These are phyloP conservation scores for Leccinum glutinopallens DNA, from an alignment of 1,284 basidiomycete genomes.

Conservation along the genomic window DNA sequence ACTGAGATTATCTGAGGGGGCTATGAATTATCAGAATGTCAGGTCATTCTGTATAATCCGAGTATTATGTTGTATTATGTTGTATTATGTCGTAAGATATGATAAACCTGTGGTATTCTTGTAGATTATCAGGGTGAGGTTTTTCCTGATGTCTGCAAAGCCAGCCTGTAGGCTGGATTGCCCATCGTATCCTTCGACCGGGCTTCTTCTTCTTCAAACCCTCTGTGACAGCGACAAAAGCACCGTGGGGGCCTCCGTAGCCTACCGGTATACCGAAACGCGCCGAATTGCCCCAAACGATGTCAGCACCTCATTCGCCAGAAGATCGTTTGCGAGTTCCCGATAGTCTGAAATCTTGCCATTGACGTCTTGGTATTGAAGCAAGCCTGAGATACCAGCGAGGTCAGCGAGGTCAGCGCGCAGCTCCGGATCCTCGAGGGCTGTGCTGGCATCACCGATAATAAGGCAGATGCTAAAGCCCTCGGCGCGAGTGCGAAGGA, in stretches of 20 bases:
- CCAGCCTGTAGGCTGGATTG: conserved; percentile 87
- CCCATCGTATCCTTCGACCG: conserved; percentile 86
- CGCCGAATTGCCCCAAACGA: conserved; percentile 93
- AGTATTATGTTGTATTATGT: too few relatives aligned
- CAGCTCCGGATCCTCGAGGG: conserved; percentile 55
- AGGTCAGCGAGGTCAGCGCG: conserved; percentile 56
- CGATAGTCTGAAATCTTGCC: conserved; percentile 83
- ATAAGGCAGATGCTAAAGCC: conserved; percentile 87
- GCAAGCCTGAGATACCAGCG: conserved; percentile 56
- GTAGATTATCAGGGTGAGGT: too few relatives aligned
- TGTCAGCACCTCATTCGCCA: conserved; percentile 98
- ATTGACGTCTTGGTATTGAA: conserved; percentile 93
- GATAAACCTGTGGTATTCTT: too few relatives aligned
- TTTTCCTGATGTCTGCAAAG: conserved; percentile 60
- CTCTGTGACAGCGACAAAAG: conserved; percentile 95
- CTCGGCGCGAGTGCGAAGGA: conserved; percentile 85
- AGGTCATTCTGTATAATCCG: too few relatives aligned
- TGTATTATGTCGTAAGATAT: too few relatives aligned
- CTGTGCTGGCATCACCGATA: conserved; percentile 60
- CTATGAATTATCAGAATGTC: too few relatives aligned
- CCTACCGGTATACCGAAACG: conserved; percentile 93
- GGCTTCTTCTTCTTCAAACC: conserved; percentile 97
- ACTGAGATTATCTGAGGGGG: too few relatives aligned
- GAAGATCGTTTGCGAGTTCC: conserved; percentile 76
- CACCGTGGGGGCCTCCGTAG: conserved; percentile 91